These are phyloP conservation scores for Zasmidium angulare DNA, from an alignment of 2,329 filamentous ascomycete genomes.

Conservation along the genomic window DNA sequence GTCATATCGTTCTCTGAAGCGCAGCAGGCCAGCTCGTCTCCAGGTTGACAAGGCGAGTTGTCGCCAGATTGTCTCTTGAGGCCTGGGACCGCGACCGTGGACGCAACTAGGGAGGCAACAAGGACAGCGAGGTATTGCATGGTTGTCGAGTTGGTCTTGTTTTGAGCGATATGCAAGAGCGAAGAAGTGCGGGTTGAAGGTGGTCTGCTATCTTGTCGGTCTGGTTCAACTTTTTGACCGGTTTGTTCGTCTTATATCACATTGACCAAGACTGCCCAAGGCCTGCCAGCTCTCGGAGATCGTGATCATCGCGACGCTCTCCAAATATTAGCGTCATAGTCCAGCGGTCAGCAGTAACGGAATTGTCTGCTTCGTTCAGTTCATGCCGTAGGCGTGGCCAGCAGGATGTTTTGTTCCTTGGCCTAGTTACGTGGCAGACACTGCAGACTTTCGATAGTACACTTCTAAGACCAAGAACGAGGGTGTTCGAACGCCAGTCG, in stretches of 20 bases:
- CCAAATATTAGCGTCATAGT: neutral
- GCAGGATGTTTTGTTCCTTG: neutral
- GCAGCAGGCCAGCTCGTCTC: slow-evolving; percentile 2
- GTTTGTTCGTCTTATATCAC: neutral
- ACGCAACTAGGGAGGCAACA: neutral
- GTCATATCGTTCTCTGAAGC: neutral
- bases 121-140: neutral
- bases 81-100: neutral
- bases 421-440: too few species aligned
- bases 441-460: too few species aligned
- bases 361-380: neutral
- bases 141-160: neutral
- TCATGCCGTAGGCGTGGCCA: neutral
- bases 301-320: neutral
- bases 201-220: neutral
- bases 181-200: neutral
- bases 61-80: neutral
- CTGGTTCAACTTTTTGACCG: neutral
- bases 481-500: too few species aligned
- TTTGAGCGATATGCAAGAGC: neutral
- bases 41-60: neutral
- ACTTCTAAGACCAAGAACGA: too few species aligned
- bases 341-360: neutral
- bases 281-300: neutral
- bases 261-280: neutral